Evolutionary conservation across 1,284 basidiomycete genomes (phyloP), one percentile per base, ranked within the genome.

Genomic region (Takashimella tepidaria): DNA sequence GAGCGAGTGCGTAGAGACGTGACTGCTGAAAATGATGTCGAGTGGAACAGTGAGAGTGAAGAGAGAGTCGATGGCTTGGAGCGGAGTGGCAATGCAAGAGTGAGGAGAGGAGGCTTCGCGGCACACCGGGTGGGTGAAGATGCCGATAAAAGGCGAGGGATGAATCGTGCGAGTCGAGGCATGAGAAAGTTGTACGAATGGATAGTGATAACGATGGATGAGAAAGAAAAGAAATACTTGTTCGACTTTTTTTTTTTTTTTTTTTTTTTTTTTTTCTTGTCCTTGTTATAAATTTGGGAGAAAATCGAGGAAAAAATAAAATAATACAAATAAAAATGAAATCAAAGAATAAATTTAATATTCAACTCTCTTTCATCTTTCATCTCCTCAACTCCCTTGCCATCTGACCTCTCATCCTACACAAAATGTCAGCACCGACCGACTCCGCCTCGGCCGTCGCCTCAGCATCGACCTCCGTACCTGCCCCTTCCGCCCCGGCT

Each of bases 401-500:
- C 31, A 37, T 16, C 31, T 37, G 37, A 51, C 45, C 27, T 27
- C 16, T 25, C 44, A 42, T 31, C 21, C 12, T 13, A 4, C 22
- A 19, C 21, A 45, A 41, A 51, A 47, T 52, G 42, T 27, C 25
- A 42, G 41, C 40, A n/a, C n/a, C n/a, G n/a, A n/a, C n/a, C 42
- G 11, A 22, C 42, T 43, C 8, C 42, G 10, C 42, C 16, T 12
- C 10, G 42, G 11, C 42, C 21, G 21, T 8, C 8, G 8, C 42
- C 21, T 8, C 16, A 12, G 42, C 21, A 43, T 43, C 42, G 21
- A 58, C 48, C 49, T 53, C 58, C 37, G 27, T 60, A 21, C 45
- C 58, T 20, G 21, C 57, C 26, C 49, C 55, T 40, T 54, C 41
- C 23, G 54, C 51, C 49, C 20, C 51, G 5, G 53, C 61, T 41